Percentiles rank a stretch among this genome's conserved stretches.
These are phyloP conservation scores for Carex arenaria DNA, from an alignment of 202 grass and related monocot species.

Conservation along the genomic window DNA sequence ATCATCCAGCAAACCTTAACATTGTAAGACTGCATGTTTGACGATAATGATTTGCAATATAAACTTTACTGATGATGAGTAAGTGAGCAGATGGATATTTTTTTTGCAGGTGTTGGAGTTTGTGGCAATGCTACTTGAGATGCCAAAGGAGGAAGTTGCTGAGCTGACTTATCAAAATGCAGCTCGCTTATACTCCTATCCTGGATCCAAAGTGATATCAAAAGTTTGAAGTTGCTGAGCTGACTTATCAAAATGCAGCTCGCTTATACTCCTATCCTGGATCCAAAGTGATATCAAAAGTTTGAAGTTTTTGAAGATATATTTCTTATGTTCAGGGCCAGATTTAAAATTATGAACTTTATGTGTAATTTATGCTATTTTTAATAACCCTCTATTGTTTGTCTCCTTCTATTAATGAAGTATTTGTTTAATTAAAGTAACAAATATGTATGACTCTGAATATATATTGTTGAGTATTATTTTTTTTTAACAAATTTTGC, in stretches of 20 bases:
- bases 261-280: too few relatives aligned
- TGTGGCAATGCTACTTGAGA: constrained; percentile 70
- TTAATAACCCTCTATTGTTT: too few relatives aligned
- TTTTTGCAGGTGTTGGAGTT: constrained; percentile 55
- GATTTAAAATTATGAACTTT: too few relatives aligned
- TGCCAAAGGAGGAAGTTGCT: constrained; percentile 53
- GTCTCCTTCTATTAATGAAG: too few relatives aligned
- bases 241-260: too few relatives aligned
- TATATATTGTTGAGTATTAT: not conserved
- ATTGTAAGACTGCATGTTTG: constrained; percentile 39
- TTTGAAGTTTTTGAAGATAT: constrained; percentile 50
- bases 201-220: constrained; percentile 56
- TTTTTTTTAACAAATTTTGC: too few relatives aligned
- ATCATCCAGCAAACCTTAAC: constrained; percentile 78
- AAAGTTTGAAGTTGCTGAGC: too few relatives aligned
- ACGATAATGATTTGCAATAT: not conserved
- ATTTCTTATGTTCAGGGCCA: not conserved
- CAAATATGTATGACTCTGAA: too few relatives aligned
- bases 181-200: constrained; percentile 63
- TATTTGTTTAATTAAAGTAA: too few relatives aligned
- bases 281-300: too few relatives aligned
- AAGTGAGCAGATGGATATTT: not conserved
- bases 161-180: constrained; percentile 80
- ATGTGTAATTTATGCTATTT: too few relatives aligned
- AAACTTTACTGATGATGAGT: not conserved